These are phyloP conservation scores for Botryotinia calthae DNA, from an alignment of 2,329 filamentous ascomycete species.

Conservation along the genomic window DNA sequence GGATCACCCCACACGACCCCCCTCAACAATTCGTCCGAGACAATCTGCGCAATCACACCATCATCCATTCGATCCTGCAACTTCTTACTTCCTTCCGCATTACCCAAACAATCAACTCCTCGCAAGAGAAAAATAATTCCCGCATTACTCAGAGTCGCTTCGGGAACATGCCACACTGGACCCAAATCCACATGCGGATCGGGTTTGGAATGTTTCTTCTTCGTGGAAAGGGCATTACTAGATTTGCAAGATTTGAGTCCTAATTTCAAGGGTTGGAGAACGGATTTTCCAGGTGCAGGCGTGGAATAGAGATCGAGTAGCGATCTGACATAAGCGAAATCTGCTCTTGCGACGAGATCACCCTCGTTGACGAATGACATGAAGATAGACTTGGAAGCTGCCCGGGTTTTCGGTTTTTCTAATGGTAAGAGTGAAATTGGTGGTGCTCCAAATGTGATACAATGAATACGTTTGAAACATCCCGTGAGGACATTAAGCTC, in stretches of 20 bases:
- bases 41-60: constrained; percentile 65
- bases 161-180: constrained; percentile 63
- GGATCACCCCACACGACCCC: constrained; percentile 79
- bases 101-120: constrained; percentile 44
- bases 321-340: constrained; percentile 71
- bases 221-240: constrained; percentile 28
- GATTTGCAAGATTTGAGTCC: constrained; percentile 25
- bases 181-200: constrained; percentile 31
- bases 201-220: constrained; percentile 30
- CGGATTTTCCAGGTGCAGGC: constrained; percentile 41
- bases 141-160: constrained; percentile 65
- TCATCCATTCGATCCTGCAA: constrained; percentile 52
- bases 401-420: constrained; percentile 50
- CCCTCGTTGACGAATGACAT: constrained; percentile 82
- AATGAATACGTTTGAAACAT: constrained; percentile 77
- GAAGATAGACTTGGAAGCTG: constrained; percentile 67
- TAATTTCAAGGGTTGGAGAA: constrained; percentile 23
- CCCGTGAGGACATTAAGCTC: constrained; percentile 68
- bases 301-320: constrained; percentile 68
- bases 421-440: constrained; percentile 72
- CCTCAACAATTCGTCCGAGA: constrained; percentile 65
- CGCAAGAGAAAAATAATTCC: constrained; percentile 67
- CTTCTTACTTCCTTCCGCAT: constrained; percentile 43
- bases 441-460: constrained; percentile 81
- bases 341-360: constrained; percentile 74